Base-by-base conservation (phyloP, 768 basidiomycete genomes). In the Podaxis sp. region DNA sequence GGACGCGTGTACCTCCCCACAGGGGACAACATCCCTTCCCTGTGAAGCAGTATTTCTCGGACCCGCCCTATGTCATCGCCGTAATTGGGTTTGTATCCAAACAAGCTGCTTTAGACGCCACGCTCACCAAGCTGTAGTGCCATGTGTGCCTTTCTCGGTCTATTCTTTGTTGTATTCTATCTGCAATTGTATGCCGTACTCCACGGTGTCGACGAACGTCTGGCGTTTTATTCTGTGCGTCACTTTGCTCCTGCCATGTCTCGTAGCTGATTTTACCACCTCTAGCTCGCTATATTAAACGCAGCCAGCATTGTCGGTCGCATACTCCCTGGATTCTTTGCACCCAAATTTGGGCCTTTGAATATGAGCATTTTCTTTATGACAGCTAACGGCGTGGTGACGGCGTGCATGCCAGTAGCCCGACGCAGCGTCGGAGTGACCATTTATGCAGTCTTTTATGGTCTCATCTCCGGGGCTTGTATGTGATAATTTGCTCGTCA, bases 281-380 rank as follows among this genome's bases (percentile, higher is more conserved):
- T 55, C 11, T 48, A 85, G 80, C 61, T 86, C 16, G 74, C 83
- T 0, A 76, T 87, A 35, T 64, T 86, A 11, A 88, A 86, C 59
- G 84, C 75, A 2, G 74, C 78, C 16, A 77, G 77, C 53, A 68
- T 82, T 18, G 69, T 81, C 42, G 87, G 87, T 4, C 79, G 86
- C 37, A 65, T 80, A 1, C 63, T 84, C 10, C 77, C 82, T 0
- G 77, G 76, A 18, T 68, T 79, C 25, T 66, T 83, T 32, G 77
- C 76, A n/a, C 70, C 72, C 2, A 63, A 61, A 27, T 50, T 78
- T 61, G 83, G 86, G 1, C 72, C 79, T 7, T 73, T 78, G 44
- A 82, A 77, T 63, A 58, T 82, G 4, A 68, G 76, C 2, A 72
- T 76, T 4, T 58, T 76, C 23, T 69, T 73, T 32, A 75, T 75